A percentile compares a stretch with the other conserved stretches of the same genome.
Conservation (phyloP, 1,284 basidiomycete species). For the Athelia psychrophila region DNA sequence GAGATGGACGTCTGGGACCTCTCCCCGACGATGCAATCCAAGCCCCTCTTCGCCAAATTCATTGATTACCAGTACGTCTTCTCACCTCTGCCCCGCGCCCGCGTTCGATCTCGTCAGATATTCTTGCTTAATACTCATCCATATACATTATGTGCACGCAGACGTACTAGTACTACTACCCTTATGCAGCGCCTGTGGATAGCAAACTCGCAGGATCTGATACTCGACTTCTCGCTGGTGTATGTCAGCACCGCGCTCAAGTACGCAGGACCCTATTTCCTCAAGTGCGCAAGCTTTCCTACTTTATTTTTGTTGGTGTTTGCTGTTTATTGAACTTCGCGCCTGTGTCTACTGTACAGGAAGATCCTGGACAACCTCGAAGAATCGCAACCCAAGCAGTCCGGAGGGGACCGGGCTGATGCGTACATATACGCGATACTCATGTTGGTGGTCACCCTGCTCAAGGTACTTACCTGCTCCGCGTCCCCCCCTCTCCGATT, state of each 20-base stretch:
- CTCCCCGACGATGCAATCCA: slow-evolving; percentile 51
- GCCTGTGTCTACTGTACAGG: too few species aligned
- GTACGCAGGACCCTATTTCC: not conserved
- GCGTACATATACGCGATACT: slow-evolving; percentile 63
- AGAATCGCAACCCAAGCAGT: not conserved
- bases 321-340: too few species aligned
- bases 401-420: slow-evolving; percentile 30
- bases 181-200: too few species aligned
- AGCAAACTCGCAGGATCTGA: too few species aligned
- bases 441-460: slow-evolving; percentile 47
- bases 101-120: not conserved
- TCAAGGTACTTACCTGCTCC: slow-evolving; percentile 40
- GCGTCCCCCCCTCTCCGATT: not conserved
- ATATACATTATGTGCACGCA: not conserved
- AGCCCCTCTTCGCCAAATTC: slow-evolving; percentile 50
- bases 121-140: not conserved
- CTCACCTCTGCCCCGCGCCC: not conserved
- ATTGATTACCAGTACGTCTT: slow-evolving; percentile 25
- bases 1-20: slow-evolving; percentile 60
- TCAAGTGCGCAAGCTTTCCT: slow-evolving; percentile 25
- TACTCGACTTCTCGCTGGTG: not conserved
- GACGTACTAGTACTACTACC: not conserved
- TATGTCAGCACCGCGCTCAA: not conserved
- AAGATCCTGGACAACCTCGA: not conserved
- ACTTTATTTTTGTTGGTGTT: too few species aligned